Evolutionary conservation across 2,329 filamentous ascomycete genomes (phyloP).

Genomic region (Neospermospora avenae): DNA sequence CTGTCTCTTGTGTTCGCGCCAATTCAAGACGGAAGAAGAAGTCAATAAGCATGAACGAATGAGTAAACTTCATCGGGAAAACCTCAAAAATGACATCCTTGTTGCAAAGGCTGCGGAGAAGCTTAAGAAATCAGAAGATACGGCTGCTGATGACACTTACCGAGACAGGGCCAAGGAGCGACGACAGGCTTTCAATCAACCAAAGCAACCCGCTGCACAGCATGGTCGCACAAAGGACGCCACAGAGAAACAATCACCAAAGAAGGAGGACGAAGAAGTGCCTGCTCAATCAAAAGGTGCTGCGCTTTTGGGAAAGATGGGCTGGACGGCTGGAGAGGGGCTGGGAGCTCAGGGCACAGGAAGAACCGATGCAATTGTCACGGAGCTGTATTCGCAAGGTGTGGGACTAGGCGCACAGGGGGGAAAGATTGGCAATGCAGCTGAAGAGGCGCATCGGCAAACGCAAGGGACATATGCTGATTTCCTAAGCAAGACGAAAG

Average conservation of each 20-base stretch:
- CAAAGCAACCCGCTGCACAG: constrained; percentile 47
- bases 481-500: constrained; percentile 62
- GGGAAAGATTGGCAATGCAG: constrained; percentile 66
- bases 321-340: constrained; percentile 63
- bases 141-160: constrained; percentile 28
- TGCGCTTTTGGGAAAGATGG: constrained; percentile 68
- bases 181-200: constrained; percentile 59
- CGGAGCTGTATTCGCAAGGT: constrained; percentile 63
- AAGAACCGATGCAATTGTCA: constrained; percentile 60
- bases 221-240: constrained; percentile 36
- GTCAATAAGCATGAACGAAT: constrained; percentile 58
- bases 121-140: constrained; percentile 34
- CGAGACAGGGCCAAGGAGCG: constrained; percentile 65
- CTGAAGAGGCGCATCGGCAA: constrained; percentile 57
- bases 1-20: constrained; percentile 60
- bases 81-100: constrained; percentile 49
- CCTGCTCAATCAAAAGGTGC: constrained; percentile 58
- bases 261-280: constrained; percentile 38
- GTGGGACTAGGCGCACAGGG: constrained; percentile 69
- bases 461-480: constrained; percentile 58
- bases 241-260: constrained; percentile 17
- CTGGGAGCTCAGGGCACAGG: constrained; percentile 62
- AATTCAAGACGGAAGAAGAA: constrained; percentile 52
- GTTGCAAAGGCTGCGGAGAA: constrained; percentile 39
- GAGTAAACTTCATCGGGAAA: constrained; percentile 54